Conservation (phyloP, 2,329 filamentous ascomycete species). For the Rhinocladiella similis region DNA sequence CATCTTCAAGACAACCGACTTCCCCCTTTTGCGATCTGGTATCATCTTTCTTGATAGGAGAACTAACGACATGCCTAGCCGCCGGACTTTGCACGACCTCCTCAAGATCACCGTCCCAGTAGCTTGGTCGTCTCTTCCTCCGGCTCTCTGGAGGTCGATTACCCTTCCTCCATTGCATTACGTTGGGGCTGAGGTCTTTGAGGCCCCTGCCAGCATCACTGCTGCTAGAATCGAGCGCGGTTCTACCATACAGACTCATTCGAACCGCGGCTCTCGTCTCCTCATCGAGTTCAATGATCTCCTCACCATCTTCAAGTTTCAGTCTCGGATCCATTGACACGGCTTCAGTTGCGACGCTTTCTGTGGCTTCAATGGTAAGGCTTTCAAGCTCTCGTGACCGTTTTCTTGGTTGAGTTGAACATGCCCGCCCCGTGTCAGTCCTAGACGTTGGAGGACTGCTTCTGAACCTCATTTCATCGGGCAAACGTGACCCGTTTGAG, state of each 20-base stretch:
- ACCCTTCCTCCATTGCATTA: slow-evolving; percentile 23
- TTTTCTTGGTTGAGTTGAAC: slow-evolving; percentile 10
- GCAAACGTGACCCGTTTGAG: slow-evolving; percentile 3
- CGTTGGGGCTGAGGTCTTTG: slow-evolving; percentile 29
- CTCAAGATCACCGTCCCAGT: slow-evolving; percentile 30
- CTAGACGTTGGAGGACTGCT: slow-evolving; percentile 27
- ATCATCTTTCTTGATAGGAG: slow-evolving; percentile 22
- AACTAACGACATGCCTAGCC: slow-evolving; percentile 24
- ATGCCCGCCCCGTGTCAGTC: neutral
- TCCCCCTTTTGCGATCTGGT: slow-evolving; percentile 21
- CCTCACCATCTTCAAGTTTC: slow-evolving; percentile 23
- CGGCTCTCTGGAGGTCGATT: slow-evolving; percentile 12
- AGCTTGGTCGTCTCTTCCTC: slow-evolving; percentile 29
- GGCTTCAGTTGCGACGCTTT: slow-evolving; percentile 10
- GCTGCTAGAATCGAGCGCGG: slow-evolving; percentile 4
- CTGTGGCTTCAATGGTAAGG: slow-evolving; percentile 7
- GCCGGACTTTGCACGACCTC: slow-evolving; percentile 28
- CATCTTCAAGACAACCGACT: slow-evolving; percentile 17
- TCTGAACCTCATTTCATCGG: slow-evolving; percentile 24
- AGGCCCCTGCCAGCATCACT: slow-evolving; percentile 12
- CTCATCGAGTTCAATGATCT: slow-evolving; percentile 26
- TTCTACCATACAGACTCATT: slow-evolving; percentile 25
- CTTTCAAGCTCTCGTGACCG: slow-evolving; percentile 16
- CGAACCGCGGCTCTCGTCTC: slow-evolving; percentile 25
- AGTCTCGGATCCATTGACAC: slow-evolving; percentile 9